Evolutionary conservation across 345 rosid genomes (phyloP).

Genomic region (Melaleuca quinquenervia): DNA sequence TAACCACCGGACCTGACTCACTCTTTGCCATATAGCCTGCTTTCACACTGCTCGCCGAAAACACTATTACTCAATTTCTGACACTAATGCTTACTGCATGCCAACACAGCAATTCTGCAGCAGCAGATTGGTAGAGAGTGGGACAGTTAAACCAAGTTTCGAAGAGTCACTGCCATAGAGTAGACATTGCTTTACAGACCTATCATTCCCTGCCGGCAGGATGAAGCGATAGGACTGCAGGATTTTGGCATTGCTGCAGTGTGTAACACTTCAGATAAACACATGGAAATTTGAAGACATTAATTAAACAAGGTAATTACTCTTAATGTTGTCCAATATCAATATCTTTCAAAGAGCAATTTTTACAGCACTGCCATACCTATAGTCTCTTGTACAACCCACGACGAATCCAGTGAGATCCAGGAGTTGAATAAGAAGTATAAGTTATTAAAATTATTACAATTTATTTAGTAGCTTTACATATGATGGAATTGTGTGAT

Average conservation of each 20-base stretch:
- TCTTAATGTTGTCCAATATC: not conserved
- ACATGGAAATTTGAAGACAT: too few relatives aligned
- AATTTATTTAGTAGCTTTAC: not conserved
- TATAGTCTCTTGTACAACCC: not conserved
- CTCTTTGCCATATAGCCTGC: not conserved
- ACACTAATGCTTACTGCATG: not conserved
- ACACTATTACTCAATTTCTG: not conserved
- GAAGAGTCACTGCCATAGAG: not conserved
- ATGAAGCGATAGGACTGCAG: not conserved
- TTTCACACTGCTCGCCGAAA: not conserved
- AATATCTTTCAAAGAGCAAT: not conserved
- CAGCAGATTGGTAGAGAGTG: not conserved
- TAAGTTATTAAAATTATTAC: not conserved
- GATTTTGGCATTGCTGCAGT: not conserved
- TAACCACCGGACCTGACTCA: not conserved
- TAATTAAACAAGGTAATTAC: too few relatives aligned
- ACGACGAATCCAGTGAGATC: not conserved
- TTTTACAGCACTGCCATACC: not conserved
- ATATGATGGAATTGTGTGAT: not conserved
- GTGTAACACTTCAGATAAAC: too few relatives aligned
- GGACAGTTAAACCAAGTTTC: not conserved
- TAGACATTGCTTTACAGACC: not conserved
- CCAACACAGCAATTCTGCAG: not conserved
- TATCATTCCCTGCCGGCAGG: not conserved
- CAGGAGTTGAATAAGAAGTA: not conserved